Evolutionary conservation across 2,329 filamentous ascomycete genomes (phyloP), one percentile per base, ranked within the genome.

Genomic region (Colletotrichum musae): DNA sequence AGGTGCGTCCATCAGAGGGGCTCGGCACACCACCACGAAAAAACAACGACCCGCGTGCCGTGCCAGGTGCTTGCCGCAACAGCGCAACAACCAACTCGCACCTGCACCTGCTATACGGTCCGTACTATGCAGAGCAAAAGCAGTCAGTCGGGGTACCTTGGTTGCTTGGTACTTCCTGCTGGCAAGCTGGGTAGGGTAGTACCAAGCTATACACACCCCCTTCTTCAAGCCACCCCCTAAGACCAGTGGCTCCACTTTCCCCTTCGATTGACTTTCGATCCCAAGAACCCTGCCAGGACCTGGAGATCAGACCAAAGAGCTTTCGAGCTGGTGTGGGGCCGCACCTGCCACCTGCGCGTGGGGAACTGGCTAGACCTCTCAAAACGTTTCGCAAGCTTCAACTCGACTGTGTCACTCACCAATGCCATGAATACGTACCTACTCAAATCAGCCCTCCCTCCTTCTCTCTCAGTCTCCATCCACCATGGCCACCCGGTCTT

Each of bases 251-350:
- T 56, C 66, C 62, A 45, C 66, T 52, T 36, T 6, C 62, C 51
- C 65, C 16, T 69, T 67, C 67, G 67, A 70, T 70, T 48, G 43
- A 70, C 67, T 67, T 60, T 68, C 65, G 67, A 70, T 70, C 36
- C 43, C 51, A n/a, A 67, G 63, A 67, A 51, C 72, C 73, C 73
- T 74, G 72, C 71, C 36, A 39, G 52, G 68, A 54, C 72, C 62
- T 78, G 73, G 72, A 71, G 74, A 80, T 80, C 79, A 79, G 73
- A 72, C 75, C 78, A 79, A 79, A 79, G 71, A 74, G 77, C 63
- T 72, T 64, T 58, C 62, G 68, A 80, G 79, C 76, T 77, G 56
- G n/a, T 45, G 65, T 77, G 74, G 63, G 67, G 53, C 66, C 72
- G 62, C 72, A 57, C 64, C 59, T 62, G 64, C 68, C 68, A 71